phyloP scores from a whole-genome alignment of 129 eudicot genomes.

The Pulicaria dysenterica region DNA sequence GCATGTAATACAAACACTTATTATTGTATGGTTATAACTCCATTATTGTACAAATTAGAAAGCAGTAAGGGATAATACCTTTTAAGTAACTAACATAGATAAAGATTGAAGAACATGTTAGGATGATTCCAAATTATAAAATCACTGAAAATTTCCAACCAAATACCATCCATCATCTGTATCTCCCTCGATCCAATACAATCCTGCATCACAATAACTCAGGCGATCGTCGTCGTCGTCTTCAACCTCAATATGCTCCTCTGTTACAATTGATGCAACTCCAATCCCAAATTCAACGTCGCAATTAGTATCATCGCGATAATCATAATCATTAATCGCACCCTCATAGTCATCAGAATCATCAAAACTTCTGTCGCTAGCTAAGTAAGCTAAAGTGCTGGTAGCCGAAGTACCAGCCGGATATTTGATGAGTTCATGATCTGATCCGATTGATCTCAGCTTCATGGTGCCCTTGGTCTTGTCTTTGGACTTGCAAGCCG shows the following conservation, averaged over 20 bases:
- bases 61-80: neutral
- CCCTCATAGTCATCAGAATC: slow-evolving; percentile 11
- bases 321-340: slow-evolving; percentile 27
- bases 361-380: neutral
- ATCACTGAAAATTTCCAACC: slow-evolving; percentile 35
- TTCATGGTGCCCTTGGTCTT: slow-evolving; percentile 65
- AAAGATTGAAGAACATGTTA: neutral
- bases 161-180: slow-evolving; percentile 62
- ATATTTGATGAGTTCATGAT: slow-evolving; percentile 11
- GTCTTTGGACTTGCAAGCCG: slow-evolving; percentile 59
- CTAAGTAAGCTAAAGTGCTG: slow-evolving; percentile 42
- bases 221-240: slow-evolving; percentile 35
- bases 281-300: slow-evolving; percentile 17
- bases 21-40: slow-evolving; percentile 14
- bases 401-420: slow-evolving; percentile 41
- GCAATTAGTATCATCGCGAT: slow-evolving; percentile 5
- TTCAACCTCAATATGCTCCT: slow-evolving; percentile 29
- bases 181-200: slow-evolving; percentile 37
- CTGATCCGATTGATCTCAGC: slow-evolving; percentile 34
- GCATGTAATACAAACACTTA: slow-evolving; percentile 2
- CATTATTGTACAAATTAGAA: slow-evolving; percentile 19
- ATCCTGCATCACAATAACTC: slow-evolving; percentile 50
- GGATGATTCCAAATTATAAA: neutral
- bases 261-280: slow-evolving; percentile 17
- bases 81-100: neutral